Evolutionary conservation across 441 rosid species (phyloP).

Genomic region (Euphorbia schlechtendalii): DNA sequence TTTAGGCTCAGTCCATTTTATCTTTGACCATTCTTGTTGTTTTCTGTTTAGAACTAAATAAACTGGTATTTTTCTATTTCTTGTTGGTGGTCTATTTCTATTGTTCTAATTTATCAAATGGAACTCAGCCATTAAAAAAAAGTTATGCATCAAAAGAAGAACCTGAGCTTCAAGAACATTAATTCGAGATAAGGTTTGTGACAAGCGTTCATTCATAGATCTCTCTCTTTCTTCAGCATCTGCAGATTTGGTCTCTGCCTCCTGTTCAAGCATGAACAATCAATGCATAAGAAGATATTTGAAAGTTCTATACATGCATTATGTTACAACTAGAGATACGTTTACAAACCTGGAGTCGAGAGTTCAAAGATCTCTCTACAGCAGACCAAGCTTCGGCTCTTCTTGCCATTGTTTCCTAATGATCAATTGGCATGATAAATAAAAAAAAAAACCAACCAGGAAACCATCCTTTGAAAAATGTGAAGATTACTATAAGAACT

Average conservation of each 20-base stretch:
- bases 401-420: conserved; percentile 80
- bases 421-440: conserved; percentile 21
- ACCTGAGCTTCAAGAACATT: conserved; percentile 99
- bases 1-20: background rate
- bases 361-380: conserved; percentile 83
- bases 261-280: conserved; percentile 41
- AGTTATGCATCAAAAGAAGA: conserved; percentile 15
- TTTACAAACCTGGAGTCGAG: conserved; percentile 73
- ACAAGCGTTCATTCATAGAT: conserved; percentile 80
- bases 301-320: conserved; percentile 9
- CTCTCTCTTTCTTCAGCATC: conserved; percentile 90
- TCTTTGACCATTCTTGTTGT: background rate
- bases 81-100: background rate
- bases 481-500: conserved; percentile 12
- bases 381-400: conserved; percentile 97
- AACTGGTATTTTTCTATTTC: background rate
- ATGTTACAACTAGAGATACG: conserved; percentile 9
- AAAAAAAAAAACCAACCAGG: conserved; percentile 14
- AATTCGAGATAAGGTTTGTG: conserved; percentile 86
- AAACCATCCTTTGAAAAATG: conserved; percentile 10
- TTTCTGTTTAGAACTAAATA: background rate
- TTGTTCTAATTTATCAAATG: background rate
- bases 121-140: conserved; percentile 10
- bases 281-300: conserved; percentile 15
- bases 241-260: conserved; percentile 92